phyloP scores from a whole-genome alignment of 768 basidiomycete species.

The Trametes meyenii region DNA sequence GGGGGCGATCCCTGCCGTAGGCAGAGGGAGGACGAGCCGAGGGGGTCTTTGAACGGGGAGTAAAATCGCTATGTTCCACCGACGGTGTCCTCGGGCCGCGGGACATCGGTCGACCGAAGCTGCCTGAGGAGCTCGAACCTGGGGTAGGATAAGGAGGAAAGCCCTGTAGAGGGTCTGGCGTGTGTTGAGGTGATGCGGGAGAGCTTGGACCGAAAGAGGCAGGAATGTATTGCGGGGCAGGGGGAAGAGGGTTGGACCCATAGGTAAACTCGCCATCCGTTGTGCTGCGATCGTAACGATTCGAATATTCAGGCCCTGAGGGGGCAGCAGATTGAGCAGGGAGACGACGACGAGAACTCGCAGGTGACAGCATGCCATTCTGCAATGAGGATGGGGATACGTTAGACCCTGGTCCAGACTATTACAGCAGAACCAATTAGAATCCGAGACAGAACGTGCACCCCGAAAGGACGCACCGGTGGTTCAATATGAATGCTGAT shows the following conservation, averaged over 20 bases:
- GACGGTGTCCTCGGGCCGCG: constrained; percentile 2
- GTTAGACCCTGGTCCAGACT: constrained; percentile 29
- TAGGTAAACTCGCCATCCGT: constrained; percentile 3
- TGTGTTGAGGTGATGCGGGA: constrained; percentile 7
- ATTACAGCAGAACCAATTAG: background rate
- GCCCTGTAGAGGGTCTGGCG: constrained; percentile 10
- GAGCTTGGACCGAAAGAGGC: constrained; percentile 3
- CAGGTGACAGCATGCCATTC: constrained; percentile 28
- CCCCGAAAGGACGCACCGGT: constrained; percentile 26
- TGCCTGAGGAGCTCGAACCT: constrained; percentile 7
- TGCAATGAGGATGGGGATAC: constrained; percentile 21
- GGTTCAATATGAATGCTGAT: constrained; percentile 28
- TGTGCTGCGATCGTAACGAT: background rate
- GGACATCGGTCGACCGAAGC: constrained; percentile 5
- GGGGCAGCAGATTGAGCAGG: constrained; percentile 8
- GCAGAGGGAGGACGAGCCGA: constrained; percentile 12
- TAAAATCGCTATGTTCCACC: background rate
- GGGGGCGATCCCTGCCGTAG: constrained; percentile 3
- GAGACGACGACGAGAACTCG: constrained; percentile 7
- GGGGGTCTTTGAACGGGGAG: constrained; percentile 5
- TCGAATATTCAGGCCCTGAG: constrained; percentile 15
- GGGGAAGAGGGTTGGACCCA: background rate
- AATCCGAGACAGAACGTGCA: background rate
- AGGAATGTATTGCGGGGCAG: constrained; percentile 10
- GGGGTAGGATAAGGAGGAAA: constrained; percentile 14